A percentile compares a stretch with the other conserved stretches of the same genome.
Evolutionary conservation across 768 basidiomycete genomes (phyloP).

Genomic region (Chalciporus piperatus): DNA sequence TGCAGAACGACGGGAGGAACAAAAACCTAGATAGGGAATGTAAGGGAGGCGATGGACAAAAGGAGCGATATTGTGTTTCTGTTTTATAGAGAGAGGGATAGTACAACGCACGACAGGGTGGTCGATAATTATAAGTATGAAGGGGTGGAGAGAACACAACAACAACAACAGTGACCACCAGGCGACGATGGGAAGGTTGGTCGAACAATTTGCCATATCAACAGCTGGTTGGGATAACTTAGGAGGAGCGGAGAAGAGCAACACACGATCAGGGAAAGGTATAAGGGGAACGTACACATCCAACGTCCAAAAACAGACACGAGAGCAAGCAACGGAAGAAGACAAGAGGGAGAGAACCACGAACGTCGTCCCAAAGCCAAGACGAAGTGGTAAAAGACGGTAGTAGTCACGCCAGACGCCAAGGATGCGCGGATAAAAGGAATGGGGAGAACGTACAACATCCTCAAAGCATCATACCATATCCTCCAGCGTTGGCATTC

Average conservation of each 20-base stretch:
- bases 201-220: conserved; percentile 11
- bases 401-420: conserved; percentile 10
- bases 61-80: conserved; percentile 11
- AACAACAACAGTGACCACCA: conserved; percentile 9
- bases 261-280: conserved; percentile 3
- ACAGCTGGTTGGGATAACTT: conserved; percentile 13
- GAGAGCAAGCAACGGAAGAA: conserved; percentile 13
- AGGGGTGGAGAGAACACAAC: conserved; percentile 2
- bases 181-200: not conserved
- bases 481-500: conserved; percentile 37
- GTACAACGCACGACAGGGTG: conserved; percentile 22
- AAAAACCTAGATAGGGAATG: not conserved
- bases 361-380: conserved; percentile 13
- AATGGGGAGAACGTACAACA: conserved; percentile 7
- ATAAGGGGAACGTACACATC: conserved; percentile 10
- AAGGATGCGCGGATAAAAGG: not conserved
- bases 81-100: conserved; percentile 22
- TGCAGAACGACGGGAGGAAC: too few species aligned
- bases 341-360: conserved; percentile 8
- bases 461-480: conserved; percentile 38
- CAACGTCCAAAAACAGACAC: conserved; percentile 11
- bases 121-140: conserved; percentile 12
- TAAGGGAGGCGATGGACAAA: not conserved
- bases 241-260: not conserved
- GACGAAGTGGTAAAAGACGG: conserved; percentile 5